Base-by-base conservation (phyloP, 768 basidiomycete genomes). In the Lyophyllum atratum region DNA sequence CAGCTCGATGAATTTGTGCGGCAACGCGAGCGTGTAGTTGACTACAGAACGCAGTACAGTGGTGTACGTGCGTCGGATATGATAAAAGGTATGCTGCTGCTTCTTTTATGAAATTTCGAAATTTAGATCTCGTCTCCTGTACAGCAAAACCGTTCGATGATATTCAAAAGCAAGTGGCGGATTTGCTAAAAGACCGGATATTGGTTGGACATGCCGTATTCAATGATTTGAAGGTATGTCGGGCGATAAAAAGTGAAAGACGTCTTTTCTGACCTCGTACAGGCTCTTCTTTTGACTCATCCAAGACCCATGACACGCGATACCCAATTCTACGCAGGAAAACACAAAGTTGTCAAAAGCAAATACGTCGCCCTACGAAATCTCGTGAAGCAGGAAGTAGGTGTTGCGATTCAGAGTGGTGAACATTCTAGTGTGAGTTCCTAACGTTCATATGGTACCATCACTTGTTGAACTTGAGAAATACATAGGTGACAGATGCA, bases 21-120 rank as follows among this genome's bases (percentile, higher is more conserved):
- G 49, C 95, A 93, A 67, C 81, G 86, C 49, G 95, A 97, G 69
- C 80, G 82, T 14, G 94, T 98, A 10, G 89, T 93, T 11, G 96
- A 99, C 71, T 98, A 95, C 74, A 76, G 95, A 54, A 99, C 97
- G 0, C 82, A 87, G 73, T 94, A 84, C 69, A 94, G 91, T 66
- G 96, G 96, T 0, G 83, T 99, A 9, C 75, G 93, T 26, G 81
- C 81, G 34, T 68, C 74, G 14, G 93, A 98, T 68, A 82, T 98
- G 78, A 69, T 82, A 0, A 76, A 84, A 49, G 89, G 89, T 86
- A 66, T 44, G 74, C 69, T 34, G 55, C 29, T 19, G 12, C 15
- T 34, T 43, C 42, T 24, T n/a, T 11, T 24, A 19, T 33, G 29
- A 22, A 25, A n/a, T 3, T 28, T 49, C n/a, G 15, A 10, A 47